Evolutionary conservation across 495 filamentous ascomycete species (phyloP).

Genomic region (Parmelia sp.): DNA sequence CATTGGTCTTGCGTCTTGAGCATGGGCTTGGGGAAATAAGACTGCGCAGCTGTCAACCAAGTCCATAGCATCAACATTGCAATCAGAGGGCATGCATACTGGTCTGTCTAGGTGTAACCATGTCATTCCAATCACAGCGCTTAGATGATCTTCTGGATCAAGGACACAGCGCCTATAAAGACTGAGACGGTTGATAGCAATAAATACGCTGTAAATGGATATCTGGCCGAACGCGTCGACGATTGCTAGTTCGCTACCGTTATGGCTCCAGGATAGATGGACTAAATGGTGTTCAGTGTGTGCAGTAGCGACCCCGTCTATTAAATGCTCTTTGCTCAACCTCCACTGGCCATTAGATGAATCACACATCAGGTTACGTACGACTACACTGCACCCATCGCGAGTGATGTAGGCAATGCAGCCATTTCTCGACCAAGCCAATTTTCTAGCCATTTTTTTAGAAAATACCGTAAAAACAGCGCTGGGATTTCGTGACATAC

Average conservation of each 20-base stretch:
- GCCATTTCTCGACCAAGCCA: slow-evolving; percentile 86
- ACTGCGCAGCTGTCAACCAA: slow-evolving; percentile 9
- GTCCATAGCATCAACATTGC: slow-evolving; percentile 5
- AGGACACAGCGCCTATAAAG: slow-evolving; percentile 46
- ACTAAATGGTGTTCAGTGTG: slow-evolving; percentile 52
- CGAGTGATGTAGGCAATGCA: slow-evolving; percentile 75
- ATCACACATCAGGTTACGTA: slow-evolving; percentile 65
- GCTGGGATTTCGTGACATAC: slow-evolving; percentile 45
- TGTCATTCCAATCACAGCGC: slow-evolving; percentile 72
- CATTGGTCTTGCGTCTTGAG: slow-evolving; percentile 44
- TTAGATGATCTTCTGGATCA: slow-evolving; percentile 63
- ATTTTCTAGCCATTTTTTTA: slow-evolving; percentile 49
- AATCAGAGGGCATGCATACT: slow-evolving; percentile 34
- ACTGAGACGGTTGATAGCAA: slow-evolving; percentile 61
- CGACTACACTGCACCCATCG: slow-evolving; percentile 60
- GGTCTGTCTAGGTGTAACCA: slow-evolving; percentile 65
- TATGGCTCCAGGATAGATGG: slow-evolving; percentile 76
- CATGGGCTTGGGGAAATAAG: slow-evolving; percentile 44
- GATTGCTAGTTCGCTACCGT: slow-evolving; percentile 66
- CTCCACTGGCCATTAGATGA: slow-evolving; percentile 67
- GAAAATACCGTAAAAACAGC: slow-evolving; percentile 19
- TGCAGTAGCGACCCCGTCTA: slow-evolving; percentile 39
- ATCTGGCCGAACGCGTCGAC: slow-evolving; percentile 69
- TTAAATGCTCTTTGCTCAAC: slow-evolving; percentile 56
- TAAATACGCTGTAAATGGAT: slow-evolving; percentile 54